Percentiles rank a stretch among this genome's conserved stretches.
Evolutionary conservation across 139 green algal genomes (phyloP).

Genomic region (Volvox africanus): DNA sequence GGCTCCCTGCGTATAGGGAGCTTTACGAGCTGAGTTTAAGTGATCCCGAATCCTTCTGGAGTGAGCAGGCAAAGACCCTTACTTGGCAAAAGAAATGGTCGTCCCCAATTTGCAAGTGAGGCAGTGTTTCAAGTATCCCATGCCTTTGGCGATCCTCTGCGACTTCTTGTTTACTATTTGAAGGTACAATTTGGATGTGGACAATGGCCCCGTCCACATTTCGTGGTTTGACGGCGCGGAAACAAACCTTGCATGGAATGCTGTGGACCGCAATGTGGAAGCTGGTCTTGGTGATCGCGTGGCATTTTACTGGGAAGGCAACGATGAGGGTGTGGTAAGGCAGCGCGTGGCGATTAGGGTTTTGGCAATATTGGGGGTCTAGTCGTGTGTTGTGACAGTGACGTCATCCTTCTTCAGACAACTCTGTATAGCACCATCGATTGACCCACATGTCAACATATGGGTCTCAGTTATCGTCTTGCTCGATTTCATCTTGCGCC

Average conservation of each 20-base stretch:
- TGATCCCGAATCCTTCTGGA: conserved; percentile 25
- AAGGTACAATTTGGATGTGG: conserved; percentile 83
- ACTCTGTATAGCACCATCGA: no score
- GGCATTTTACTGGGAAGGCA: conserved; percentile 87
- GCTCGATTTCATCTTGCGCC: no score
- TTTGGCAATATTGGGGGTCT: no score
- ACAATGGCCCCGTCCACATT: conserved; percentile 76
- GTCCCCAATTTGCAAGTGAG: conserved; percentile 21
- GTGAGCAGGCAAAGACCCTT: background rate
- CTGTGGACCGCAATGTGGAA: conserved; percentile 77
- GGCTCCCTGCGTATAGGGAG: background rate
- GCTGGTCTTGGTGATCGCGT: conserved; percentile 68
- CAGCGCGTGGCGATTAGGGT: background rate
- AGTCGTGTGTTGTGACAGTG: no score
- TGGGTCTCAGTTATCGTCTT: no score
- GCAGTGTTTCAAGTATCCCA: background rate
- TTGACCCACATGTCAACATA: no score
- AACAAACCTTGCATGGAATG: conserved; percentile 91
- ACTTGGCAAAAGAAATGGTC: conserved; percentile 19
- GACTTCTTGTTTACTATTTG: background rate
- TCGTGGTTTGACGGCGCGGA: conserved; percentile 81
- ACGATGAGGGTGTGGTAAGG: conserved; percentile 31
- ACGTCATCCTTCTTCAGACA: no score
- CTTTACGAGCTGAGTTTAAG: conserved; percentile 1
- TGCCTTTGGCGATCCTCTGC: no score